A percentile compares a stretch with the other conserved stretches of the same genome.
These are phyloP conservation scores for Papiliotrema flavescens DNA, from an alignment of 1,284 basidiomycete species.

Conservation along the genomic window DNA sequence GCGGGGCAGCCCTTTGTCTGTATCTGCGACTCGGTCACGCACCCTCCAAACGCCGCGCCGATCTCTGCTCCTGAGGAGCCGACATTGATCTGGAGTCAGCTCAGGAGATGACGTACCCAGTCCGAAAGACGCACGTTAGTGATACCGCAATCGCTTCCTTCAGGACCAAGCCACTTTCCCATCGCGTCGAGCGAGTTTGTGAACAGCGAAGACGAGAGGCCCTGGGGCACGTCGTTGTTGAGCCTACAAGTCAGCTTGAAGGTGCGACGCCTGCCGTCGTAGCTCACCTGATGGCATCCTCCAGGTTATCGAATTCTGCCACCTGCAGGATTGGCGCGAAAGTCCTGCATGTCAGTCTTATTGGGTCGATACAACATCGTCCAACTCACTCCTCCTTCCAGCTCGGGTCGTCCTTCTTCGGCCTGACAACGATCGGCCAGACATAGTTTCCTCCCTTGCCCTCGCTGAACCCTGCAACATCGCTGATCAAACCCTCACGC, in stretches of 20 bases:
- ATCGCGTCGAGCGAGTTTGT: constrained; percentile 75
- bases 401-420: constrained; percentile 40
- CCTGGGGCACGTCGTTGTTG: constrained; percentile 90
- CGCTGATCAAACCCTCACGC: constrained; percentile 30
- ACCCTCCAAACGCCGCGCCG: constrained; percentile 80
- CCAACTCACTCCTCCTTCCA: constrained; percentile 53
- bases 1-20: not conserved
- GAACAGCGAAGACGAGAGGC: constrained; percentile 85
- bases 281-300: constrained; percentile 71
- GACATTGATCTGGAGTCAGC: constrained; percentile 18
- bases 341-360: constrained; percentile 10
- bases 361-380: constrained; percentile 61
- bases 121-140: constrained; percentile 56
- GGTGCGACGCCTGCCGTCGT: not conserved
- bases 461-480: constrained; percentile 41
- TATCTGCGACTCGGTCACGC: not conserved
- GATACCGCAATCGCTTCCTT: constrained; percentile 82
- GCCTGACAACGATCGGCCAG: constrained; percentile 70
- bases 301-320: constrained; percentile 81
- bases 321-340: constrained; percentile 65
- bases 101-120: not conserved
- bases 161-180: constrained; percentile 86
- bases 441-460: constrained; percentile 77
- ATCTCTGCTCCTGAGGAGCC: constrained; percentile 75
- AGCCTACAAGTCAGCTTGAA: constrained; percentile 48